Evolutionary conservation across 208 protist genomes (phyloP).

Genomic region (Leishmania turanica): DNA sequence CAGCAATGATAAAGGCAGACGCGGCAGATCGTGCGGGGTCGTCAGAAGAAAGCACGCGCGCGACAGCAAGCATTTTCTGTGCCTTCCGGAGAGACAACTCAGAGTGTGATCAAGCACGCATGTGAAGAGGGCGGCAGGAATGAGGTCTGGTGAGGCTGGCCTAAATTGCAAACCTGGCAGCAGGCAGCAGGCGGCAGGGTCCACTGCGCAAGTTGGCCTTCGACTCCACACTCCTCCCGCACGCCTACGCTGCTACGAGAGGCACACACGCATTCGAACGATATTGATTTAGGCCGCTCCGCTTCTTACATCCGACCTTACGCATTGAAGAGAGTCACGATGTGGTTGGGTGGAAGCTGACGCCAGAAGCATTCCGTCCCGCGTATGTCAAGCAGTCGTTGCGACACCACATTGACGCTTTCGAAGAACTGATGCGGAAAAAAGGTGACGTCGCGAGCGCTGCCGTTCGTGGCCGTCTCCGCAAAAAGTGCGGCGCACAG

Average conservation of each 20-base stretch:
- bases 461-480: background rate
- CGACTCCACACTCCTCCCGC: background rate
- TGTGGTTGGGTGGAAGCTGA: constrained; percentile 39
- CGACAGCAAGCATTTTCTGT: background rate
- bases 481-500: constrained; percentile 15
- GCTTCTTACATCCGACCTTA: background rate
- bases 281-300: background rate
- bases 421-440: constrained; percentile 43
- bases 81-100: background rate
- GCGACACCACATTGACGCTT: constrained; percentile 14
- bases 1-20: background rate
- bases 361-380: constrained; percentile 40
- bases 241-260: no score
- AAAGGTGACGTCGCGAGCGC: constrained; percentile 36
- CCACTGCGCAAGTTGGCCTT: background rate
- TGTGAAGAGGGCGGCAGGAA: background rate
- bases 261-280: background rate
- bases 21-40: background rate
- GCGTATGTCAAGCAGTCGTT: constrained; percentile 7
- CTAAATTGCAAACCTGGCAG: background rate
- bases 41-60: background rate
- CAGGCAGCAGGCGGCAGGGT: background rate
- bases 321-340: constrained; percentile 34
- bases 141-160: background rate
- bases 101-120: background rate